Evolutionary conservation across 495 filamentous ascomycete genomes (phyloP), one percentile per base, ranked within the genome.

Genomic region (Xanthoparmelia taractica): DNA sequence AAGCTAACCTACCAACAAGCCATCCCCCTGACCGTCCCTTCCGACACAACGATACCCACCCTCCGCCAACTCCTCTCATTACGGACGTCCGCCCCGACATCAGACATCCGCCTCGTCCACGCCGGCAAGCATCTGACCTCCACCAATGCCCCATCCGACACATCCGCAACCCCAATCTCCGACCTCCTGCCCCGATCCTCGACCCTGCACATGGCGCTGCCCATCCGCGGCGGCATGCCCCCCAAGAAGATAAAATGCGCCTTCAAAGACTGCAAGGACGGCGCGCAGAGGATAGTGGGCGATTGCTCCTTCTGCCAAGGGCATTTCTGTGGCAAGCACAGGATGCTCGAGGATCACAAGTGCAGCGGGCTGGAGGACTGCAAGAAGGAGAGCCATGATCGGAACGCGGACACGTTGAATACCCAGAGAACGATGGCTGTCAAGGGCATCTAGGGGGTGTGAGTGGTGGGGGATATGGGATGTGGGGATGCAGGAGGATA

Each of bases 251-350:
- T 88, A 66, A 84, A 86, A 63, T 98, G 94, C 81, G 86, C 83
- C 65, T 90, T 87, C 80, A 91, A 90, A 77, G 86, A 89, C 65
- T 98, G 94, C 84, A 90, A 82, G 73, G 83, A 87, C 65, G 81
- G 82, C 38, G 91, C 92, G 29, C 91, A 95, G 73, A 84, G 89
- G 61, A 96, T 97, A 71, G 89, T 96, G 50, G 95, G 95, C 13
- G 94, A 97, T 76, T 98, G 94, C 79, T 87, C 84, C 59, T 97
- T 97, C 77, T 98, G 94, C 80, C 78, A 85, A 58, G 92, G 92
- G 20, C 88, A 94, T 74, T 97, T 88, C 79, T 98, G 94, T 78
- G 90, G 87, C 59, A 92, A 90, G 78, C 94, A 98, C 78, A 81
- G 94, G 20, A 84, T 97, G 75, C 74, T 97, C 56, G 94, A 98